Conservation (phyloP, 108 stramenopile species). For the Phaeodactylum tricornutum region DNA sequence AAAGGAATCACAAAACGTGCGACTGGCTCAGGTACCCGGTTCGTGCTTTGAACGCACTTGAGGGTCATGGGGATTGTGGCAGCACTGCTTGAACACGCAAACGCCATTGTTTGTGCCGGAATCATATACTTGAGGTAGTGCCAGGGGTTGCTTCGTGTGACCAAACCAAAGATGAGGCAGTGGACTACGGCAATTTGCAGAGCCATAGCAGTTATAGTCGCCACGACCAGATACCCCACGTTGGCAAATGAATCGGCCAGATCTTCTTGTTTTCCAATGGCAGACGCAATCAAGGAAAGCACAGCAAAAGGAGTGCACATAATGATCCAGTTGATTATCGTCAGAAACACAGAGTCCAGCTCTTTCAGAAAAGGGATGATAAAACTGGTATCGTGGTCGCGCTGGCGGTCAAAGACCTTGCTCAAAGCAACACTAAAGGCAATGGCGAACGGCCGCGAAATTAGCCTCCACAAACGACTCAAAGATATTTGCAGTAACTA, state of each 20-base stretch:
- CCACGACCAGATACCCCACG: conserved; percentile 12
- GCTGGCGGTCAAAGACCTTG: too few relatives aligned
- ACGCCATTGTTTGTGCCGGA: conserved; percentile 14
- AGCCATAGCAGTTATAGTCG: conserved; percentile 6
- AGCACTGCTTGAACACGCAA: conserved; percentile 20
- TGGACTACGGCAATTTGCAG: conserved; percentile 11
- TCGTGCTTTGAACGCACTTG: conserved; percentile 6
- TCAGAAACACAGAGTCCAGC: conserved; percentile 12
- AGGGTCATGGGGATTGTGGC: conserved; percentile 21
- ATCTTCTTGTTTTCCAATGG: conserved; percentile 6
- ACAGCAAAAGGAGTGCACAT: conserved; percentile 8
- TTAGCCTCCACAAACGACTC: too few relatives aligned
- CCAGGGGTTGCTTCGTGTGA: conserved; percentile 12
- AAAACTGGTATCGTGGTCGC: neutral
- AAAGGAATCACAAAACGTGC: conserved; percentile 22
- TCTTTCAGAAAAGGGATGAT: conserved; percentile 12
- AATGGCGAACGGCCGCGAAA: too few relatives aligned
- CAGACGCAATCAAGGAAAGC: conserved; percentile 4
- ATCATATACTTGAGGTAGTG: conserved; percentile 8
- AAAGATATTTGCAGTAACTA: too few relatives aligned
- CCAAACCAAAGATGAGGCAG: conserved; percentile 8
- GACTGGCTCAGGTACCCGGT: conserved; percentile 12
- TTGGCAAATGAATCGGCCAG: conserved; percentile 1
- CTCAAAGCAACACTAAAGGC: too few relatives aligned
- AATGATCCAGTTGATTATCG: conserved; percentile 6